Base-by-base conservation (phyloP, 768 basidiomycete genomes). In the Pleurotus pulmonarius region DNA sequence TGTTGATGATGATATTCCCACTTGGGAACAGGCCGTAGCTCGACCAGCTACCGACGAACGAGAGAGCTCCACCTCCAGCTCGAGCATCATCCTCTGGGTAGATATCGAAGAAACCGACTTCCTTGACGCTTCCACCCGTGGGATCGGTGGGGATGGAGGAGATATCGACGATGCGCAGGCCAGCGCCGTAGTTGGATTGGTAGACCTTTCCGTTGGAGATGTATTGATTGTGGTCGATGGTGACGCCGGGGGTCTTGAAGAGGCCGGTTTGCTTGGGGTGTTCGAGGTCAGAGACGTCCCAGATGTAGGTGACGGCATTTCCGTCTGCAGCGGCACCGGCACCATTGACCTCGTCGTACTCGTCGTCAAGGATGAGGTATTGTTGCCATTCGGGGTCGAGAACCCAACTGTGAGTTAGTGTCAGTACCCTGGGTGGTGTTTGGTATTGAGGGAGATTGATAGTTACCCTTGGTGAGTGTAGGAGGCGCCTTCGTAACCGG, bases 381-480 rank as follows among this genome's bases (percentile, higher is more conserved):
- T 51, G 45, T 59, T 70, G 69, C 47, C 66, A 56, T 24, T 59
- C 52, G 57, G 62, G 63, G 43, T 69, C 67, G 29, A 68, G 57
- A 26, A 70, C 67, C 51, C 51, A 53, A 5, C 51, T 53, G 15
- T 7, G 41, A 44, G 9, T 34, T 34, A 34, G 11, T 34, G 29
- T 34, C 29, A 34, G 29, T 34, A 34, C 11, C 3, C 29, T 34
- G 9, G 11, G 29, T 4, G 9, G 29, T 34, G 29, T 9, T 34
- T 34, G 29, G 11, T 8, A 34, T 34, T 34, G 29, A 11, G 9
- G 9, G 29, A 11, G 1, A 20, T 20, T 20, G 3, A 20, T 34
- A 34, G 29, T 67, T 66, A 70, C 46, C 69, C 69, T 57, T 70
- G 69, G 61, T 70, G 69, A 25, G 67, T 64, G 60, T 70, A 70